These are phyloP conservation scores for Chytriomyces hyalinus DNA, from an alignment of 192 early-diverging fungal genomes.

Conservation along the genomic window DNA sequence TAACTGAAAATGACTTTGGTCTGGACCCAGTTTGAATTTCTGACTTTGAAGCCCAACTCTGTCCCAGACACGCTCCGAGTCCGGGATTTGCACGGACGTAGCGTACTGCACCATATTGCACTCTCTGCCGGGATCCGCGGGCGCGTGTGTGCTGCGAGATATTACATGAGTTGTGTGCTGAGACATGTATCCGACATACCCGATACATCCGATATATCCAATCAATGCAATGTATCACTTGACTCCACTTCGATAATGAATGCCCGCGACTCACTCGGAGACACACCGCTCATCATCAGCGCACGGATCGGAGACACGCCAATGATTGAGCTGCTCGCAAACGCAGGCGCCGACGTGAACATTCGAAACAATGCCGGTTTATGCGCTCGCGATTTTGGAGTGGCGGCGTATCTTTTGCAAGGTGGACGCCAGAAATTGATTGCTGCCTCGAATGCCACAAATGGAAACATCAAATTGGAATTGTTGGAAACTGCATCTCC, in stretches of 20 bases:
- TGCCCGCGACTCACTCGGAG: slow-evolving; percentile 53
- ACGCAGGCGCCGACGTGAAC: slow-evolving; percentile 71
- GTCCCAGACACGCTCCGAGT: not conserved
- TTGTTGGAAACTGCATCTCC: no score
- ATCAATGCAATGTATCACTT: not conserved
- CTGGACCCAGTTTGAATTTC: not conserved
- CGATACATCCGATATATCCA: no score
- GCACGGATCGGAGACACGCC: slow-evolving; percentile 80
- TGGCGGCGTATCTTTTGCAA: slow-evolving; percentile 1
- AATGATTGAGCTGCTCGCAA: slow-evolving; percentile 68
- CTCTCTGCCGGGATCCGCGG: slow-evolving; percentile 71
- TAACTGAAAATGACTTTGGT: slow-evolving; percentile 35
- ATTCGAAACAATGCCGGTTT: slow-evolving; percentile 81
- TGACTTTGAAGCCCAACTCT: not conserved
- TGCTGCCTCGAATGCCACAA: no score
- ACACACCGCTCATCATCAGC: slow-evolving; percentile 85
- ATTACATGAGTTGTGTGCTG: slow-evolving; percentile 75
- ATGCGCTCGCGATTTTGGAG: slow-evolving; percentile 71
- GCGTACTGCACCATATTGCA: slow-evolving; percentile 90
- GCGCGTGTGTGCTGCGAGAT: slow-evolving; percentile 73
- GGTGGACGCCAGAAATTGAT: no score
- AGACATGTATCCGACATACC: slow-evolving; percentile 57
- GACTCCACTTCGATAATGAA: slow-evolving; percentile 18
- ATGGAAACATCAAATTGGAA: no score
- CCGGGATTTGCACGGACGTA: slow-evolving; percentile 78